Evolutionary conservation across 2,329 filamentous ascomycete genomes (phyloP).

Genomic region (Huntiella decipiens): DNA sequence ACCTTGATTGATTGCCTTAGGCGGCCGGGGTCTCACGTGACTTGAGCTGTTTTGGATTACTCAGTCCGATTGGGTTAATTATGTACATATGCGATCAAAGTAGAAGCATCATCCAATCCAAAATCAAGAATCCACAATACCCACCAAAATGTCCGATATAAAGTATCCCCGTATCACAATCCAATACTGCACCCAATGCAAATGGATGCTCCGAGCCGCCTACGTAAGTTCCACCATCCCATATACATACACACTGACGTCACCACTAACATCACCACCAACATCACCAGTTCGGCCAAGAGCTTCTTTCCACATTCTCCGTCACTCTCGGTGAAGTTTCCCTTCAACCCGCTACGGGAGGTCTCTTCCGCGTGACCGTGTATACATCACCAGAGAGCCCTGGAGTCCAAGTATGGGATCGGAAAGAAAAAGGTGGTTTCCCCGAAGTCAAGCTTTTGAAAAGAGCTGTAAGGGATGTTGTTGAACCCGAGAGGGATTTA

Average conservation of each 20-base stretch:
- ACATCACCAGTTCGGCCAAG: slow-evolving; percentile 59
- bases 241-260: background rate
- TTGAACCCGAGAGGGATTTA: slow-evolving; percentile 58
- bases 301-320: slow-evolving; percentile 83
- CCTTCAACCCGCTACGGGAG: slow-evolving; percentile 68
- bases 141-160: too few species aligned
- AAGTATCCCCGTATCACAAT: slow-evolving; percentile 56
- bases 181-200: slow-evolving; percentile 82
- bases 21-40: too few species aligned
- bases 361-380: slow-evolving; percentile 61
- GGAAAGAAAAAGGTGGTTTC: slow-evolving; percentile 72
- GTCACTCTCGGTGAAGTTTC: slow-evolving; percentile 71
- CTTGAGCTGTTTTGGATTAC: too few species aligned
- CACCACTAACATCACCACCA: background rate
- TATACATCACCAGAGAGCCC: slow-evolving; percentile 17
- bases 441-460: slow-evolving; percentile 89
- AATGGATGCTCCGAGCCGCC: slow-evolving; percentile 74
- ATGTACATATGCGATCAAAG: too few species aligned
- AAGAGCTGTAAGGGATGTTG: slow-evolving; percentile 59
- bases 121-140: too few species aligned
- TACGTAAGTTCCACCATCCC: slow-evolving; percentile 42
- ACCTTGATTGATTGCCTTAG: too few species aligned
- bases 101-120: too few species aligned
- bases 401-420: slow-evolving; percentile 54
- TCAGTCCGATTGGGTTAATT: too few species aligned